phyloP scores from a whole-genome alignment of 2,329 filamentous ascomycete species.

The Beauveria medogensis region DNA sequence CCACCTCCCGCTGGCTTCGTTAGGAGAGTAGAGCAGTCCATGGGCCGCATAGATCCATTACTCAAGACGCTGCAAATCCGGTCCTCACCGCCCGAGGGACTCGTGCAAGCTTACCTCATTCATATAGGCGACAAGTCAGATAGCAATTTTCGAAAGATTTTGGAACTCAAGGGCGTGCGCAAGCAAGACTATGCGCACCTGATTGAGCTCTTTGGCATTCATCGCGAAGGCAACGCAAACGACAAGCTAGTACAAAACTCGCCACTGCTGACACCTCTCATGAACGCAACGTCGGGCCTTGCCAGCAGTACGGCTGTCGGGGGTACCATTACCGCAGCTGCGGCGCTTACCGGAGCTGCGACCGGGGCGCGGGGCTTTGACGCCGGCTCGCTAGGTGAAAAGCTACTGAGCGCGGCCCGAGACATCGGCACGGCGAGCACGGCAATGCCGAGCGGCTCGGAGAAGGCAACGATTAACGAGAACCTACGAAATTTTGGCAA shows the following conservation, averaged over 20 bases:
- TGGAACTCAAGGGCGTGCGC: slow-evolving; percentile 88
- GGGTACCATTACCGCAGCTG: slow-evolving; percentile 35
- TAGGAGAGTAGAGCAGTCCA: slow-evolving; percentile 76
- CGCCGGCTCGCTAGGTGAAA: slow-evolving; percentile 73
- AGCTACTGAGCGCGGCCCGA: slow-evolving; percentile 77
- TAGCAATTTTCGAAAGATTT: slow-evolving; percentile 89
- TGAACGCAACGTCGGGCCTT: slow-evolving; percentile 33
- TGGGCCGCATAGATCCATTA: slow-evolving; percentile 81
- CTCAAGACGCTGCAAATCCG: slow-evolving; percentile 96
- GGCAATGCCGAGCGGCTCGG: slow-evolving; percentile 30
- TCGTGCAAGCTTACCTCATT: slow-evolving; percentile 95
- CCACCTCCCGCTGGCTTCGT: slow-evolving; percentile 55
- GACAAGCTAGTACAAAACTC: slow-evolving; percentile 63
- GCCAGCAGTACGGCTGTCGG: slow-evolving; percentile 26
- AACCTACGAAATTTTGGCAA: slow-evolving; percentile 94
- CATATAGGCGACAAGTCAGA: slow-evolving; percentile 93
- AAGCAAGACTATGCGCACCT: slow-evolving; percentile 76
- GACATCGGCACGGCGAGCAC: slow-evolving; percentile 60
- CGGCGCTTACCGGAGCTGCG: slow-evolving; percentile 30
- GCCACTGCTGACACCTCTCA: slow-evolving; percentile 61
- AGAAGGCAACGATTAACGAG: slow-evolving; percentile 74
- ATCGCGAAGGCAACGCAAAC: slow-evolving; percentile 68
- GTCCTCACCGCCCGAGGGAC: slow-evolving; percentile 79
- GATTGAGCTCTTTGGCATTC: slow-evolving; percentile 73
- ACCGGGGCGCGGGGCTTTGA: slow-evolving; percentile 55